These are phyloP conservation scores for Friedmanniomyces endolithicus DNA, from an alignment of 495 filamentous ascomycete genomes.

Conservation along the genomic window DNA sequence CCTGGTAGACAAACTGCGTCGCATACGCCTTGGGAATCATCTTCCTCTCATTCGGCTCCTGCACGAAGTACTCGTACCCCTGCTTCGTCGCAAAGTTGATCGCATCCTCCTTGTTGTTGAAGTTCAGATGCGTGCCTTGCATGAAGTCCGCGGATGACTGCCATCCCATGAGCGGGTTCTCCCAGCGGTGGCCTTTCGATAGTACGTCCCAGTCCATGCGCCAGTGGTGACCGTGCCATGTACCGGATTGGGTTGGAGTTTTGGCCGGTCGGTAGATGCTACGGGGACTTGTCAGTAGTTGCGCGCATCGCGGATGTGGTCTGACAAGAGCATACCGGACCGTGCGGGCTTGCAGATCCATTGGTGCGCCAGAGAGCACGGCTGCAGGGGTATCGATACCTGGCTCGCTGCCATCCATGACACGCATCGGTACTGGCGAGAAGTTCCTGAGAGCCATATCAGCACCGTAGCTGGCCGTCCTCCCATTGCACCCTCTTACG, in stretches of 20 bases:
- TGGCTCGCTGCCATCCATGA: slow-evolving; percentile 86
- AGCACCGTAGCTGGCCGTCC: neutral
- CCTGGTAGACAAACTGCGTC: slow-evolving; percentile 80
- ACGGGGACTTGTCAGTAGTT: neutral
- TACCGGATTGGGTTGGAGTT: slow-evolving; percentile 85
- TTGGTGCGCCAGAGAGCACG: slow-evolving; percentile 80
- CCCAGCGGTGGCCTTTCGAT: slow-evolving; percentile 81
- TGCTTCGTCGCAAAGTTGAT: slow-evolving; percentile 95
- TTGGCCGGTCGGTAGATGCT: slow-evolving; percentile 88
- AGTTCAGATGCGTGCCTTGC: slow-evolving; percentile 82
- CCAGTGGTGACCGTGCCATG: slow-evolving; percentile 72
- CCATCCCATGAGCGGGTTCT: slow-evolving; percentile 98
- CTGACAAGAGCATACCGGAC: slow-evolving; percentile 53
- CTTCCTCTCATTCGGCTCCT: slow-evolving; percentile 82
- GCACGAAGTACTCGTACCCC: slow-evolving; percentile 97
- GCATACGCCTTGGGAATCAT: slow-evolving; percentile 89
- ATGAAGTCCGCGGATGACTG: slow-evolving; percentile 86
- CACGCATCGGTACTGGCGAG: slow-evolving; percentile 74
- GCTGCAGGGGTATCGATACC: slow-evolving; percentile 62
- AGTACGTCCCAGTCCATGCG: slow-evolving; percentile 98
- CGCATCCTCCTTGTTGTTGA: slow-evolving; percentile 89
- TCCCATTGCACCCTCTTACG: slow-evolving; percentile 41
- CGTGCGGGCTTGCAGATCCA: slow-evolving; percentile 82
- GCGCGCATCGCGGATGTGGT: neutral
- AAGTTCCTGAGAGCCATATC: slow-evolving; percentile 47